Evolutionary conservation across 768 basidiomycete species (phyloP), one percentile per base, ranked within the genome.

Genomic region (Lentinula boryana): DNA sequence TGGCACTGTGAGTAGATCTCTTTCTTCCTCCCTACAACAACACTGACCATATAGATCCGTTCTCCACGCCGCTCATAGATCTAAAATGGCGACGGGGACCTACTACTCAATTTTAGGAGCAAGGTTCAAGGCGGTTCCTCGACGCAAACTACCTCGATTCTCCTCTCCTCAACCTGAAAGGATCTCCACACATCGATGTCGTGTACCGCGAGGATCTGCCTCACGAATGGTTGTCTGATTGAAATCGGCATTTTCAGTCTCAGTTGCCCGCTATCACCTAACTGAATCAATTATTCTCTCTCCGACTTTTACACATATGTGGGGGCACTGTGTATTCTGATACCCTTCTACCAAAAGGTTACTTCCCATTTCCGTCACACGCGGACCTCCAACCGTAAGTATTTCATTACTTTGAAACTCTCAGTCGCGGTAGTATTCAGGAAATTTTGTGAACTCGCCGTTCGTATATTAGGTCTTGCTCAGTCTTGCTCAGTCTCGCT

Each of bases 291-390:
- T 41, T 36, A 21, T 23, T 49, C 32, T 12, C 23, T 36, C 32
- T 35, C 31, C 35, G 12, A 23, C 2, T 9, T 49, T 31, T 18
- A n/a, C 56, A 21, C 43, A 13, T 12, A 10, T 23, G 50, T 33
- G 41, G 43, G n/a, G 31, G 31, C 40, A 38, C 56, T 40, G n/a
- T 15, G 12, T 21, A 50, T 58, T 35, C 46, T 36, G 4, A 13
- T 21, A 33, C 32, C 36, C 32, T 35, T 48, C 46, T 27, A 46
- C n/a, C 32, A 49, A 58, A 27, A 32, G 21, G 33, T 18, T 48
- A n/a, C 27, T 40, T 27, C 40, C 56, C 23, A 57, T 58, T 48
- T 58, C 57, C 57, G 57, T 49, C 21, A 12, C 43, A 58, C 43
- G 46, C 57, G 57, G 57, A 49, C 57, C 46, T 13, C 31, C 36